phyloP scores from a whole-genome alignment of 371 early-diverging fungal genomes.

The Actinomortierella ambigua region DNA sequence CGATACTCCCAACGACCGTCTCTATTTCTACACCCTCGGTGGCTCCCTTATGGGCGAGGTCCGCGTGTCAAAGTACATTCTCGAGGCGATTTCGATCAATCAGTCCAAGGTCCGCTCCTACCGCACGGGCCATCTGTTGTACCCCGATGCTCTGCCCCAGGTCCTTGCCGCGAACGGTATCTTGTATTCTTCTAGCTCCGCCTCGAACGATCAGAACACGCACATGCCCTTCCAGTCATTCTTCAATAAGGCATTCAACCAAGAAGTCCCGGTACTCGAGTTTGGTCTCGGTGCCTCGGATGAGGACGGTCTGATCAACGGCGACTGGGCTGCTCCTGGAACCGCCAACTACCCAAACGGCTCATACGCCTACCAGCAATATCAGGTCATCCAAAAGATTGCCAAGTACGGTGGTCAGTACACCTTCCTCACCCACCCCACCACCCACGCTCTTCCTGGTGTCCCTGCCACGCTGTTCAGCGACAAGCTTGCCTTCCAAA shows the following conservation, averaged over 20 bases:
- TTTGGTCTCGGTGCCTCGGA: constrained; percentile 7
- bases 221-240: constrained; percentile 21
- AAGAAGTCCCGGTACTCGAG: constrained; percentile 18
- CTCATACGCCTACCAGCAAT: constrained; percentile 15
- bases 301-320: constrained; percentile 17
- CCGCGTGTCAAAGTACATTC: constrained; percentile 26
- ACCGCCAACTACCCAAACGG: constrained; percentile 13
- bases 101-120: constrained; percentile 7
- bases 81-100: constrained; percentile 24
- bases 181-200: constrained; percentile 19
- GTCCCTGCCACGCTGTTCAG: neutral
- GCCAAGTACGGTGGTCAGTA: constrained; percentile 27
- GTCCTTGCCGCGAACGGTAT: constrained; percentile 11
- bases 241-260: constrained; percentile 22
- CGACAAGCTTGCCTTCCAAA: constrained; percentile 18
- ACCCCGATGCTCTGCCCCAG: constrained; percentile 22
- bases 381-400: constrained; percentile 12
- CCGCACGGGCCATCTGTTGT: constrained; percentile 36
- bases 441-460: constrained; percentile 1
- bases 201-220: constrained; percentile 22
- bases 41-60: constrained; percentile 23
- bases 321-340: constrained; percentile 20
- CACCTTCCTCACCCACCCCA: constrained; percentile 23
- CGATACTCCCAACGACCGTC: constrained; percentile 11
- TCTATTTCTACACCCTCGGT: constrained; percentile 18